Base-by-base conservation (phyloP, 2,329 filamentous ascomycete species). In the Epichloe baconii region DNA sequence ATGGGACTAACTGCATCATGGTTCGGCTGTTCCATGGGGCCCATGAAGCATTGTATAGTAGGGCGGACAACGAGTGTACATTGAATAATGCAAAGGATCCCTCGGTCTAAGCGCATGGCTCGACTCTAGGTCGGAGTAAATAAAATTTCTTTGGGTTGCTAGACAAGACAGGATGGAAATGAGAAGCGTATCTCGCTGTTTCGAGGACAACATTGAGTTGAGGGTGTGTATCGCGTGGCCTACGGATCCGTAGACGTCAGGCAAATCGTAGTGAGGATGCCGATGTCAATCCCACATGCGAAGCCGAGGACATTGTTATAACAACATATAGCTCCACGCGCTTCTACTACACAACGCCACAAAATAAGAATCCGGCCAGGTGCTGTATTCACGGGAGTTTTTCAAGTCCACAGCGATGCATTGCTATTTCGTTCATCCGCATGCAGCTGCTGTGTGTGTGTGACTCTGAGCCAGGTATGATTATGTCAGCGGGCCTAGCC, bases 1-100 rank as follows among this genome's bases (percentile, higher is more conserved):
- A 31, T 57, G 48, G 47, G 44, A 49, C 41, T 57, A 51, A 48
- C 14, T 19, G 41, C 35, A 10, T 23, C 6, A 40, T 31, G 35
- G 35, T 19, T 12, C 21, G 17, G 14, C 46, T 38, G 49, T 43
- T 41, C 37, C 52, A 45, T 26, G 36, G 15, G 31, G 23, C n/a
- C 11, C 15, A 37, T 42, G 52, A 36, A 49, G 43, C 46, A 26
- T 52, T 54, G 52, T 54, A 49, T 54, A 43, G 31, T 52, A 46
- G 23, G 46, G 35, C 38, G 34, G 17, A 35, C n/a, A 6, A 37
- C 7, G 14, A 44, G 5, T 53, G 47, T 54, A 52, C 34, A 47
- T 47, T 47, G 44, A 53, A 23, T 23, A 21, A 44, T 14, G 43
- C 21, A 46, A 37, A 40, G 19, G 23, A 37, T 35, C 17, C 26